These are phyloP conservation scores for Eremothecium sinecaudum DNA, from an alignment of 1,139 yeast genomes.

Conservation along the genomic window DNA sequence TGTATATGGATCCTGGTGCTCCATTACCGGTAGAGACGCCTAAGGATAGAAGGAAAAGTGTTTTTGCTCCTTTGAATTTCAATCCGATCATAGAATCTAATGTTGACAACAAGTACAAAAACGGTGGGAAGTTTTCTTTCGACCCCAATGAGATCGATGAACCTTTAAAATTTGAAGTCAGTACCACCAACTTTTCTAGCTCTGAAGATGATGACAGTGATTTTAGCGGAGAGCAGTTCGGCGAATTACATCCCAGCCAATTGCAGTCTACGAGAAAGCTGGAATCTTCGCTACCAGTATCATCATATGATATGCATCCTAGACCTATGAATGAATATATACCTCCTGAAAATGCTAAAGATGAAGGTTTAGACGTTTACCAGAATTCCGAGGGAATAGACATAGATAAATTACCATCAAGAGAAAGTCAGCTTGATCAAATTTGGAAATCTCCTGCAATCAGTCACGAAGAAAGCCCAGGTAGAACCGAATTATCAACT, in stretches of 20 bases:
- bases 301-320: slow-evolving; percentile 3
- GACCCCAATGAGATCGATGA: slow-evolving; percentile 27
- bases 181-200: slow-evolving; percentile 26
- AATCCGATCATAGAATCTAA: slow-evolving; percentile 67
- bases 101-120: slow-evolving; percentile 73
- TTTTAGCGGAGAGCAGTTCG: slow-evolving; percentile 24
- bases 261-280: slow-evolving; percentile 10
- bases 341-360: slow-evolving; percentile 6
- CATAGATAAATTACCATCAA: slow-evolving; percentile 7
- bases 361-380: slow-evolving; percentile 5
- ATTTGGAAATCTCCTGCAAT: slow-evolving; percentile 9
- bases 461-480: slow-evolving; percentile 4
- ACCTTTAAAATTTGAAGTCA: slow-evolving; percentile 26
- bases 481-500: not conserved
- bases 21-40: slow-evolving; percentile 67
- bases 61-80: slow-evolving; percentile 71
- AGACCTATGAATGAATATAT: slow-evolving; percentile 5
- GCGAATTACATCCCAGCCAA: slow-evolving; percentile 15
- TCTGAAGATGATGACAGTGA: slow-evolving; percentile 31
- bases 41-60: slow-evolving; percentile 40
- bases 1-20: slow-evolving; percentile 76
- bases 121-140: slow-evolving; percentile 71
- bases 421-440: slow-evolving; percentile 8
- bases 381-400: slow-evolving; percentile 5
- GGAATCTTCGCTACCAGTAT: slow-evolving; percentile 7